A percentile compares a stretch with the other conserved stretches of the same genome.
These are phyloP conservation scores for Tricholoma saponaceum DNA, from an alignment of 768 basidiomycete species.

Conservation along the genomic window DNA sequence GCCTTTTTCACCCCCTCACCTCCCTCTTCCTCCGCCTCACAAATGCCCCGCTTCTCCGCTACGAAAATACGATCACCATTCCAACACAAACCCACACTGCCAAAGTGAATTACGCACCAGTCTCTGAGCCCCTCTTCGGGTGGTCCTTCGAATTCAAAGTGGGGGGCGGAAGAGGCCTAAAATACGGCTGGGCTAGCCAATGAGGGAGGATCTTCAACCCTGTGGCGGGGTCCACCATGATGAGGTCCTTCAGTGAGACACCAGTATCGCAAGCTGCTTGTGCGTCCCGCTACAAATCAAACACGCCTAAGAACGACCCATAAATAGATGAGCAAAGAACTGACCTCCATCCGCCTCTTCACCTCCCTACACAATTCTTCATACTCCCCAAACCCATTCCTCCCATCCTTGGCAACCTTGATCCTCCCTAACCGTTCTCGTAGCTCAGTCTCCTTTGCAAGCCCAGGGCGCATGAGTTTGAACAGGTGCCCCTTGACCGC, in stretches of 20 bases:
- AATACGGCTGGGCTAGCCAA: slow-evolving; percentile 62
- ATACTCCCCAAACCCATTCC: slow-evolving; percentile 38
- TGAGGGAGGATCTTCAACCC: slow-evolving; percentile 36
- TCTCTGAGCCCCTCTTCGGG: not conserved
- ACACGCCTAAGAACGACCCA: slow-evolving; percentile 7
- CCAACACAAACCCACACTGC: not conserved
- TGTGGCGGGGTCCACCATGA: slow-evolving; percentile 28
- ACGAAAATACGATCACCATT: no score
- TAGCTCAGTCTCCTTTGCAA: slow-evolving; percentile 62
- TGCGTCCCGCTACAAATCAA: slow-evolving; percentile 41
- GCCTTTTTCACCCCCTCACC: not conserved
- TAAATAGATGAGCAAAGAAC: slow-evolving; percentile 3
- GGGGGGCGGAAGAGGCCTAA: slow-evolving; percentile 36
- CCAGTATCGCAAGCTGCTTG: slow-evolving; percentile 20
- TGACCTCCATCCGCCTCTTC: slow-evolving; percentile 48
- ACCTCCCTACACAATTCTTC: slow-evolving; percentile 55
- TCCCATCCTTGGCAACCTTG: slow-evolving; percentile 19
- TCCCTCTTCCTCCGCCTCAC: not conserved
- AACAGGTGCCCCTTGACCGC: slow-evolving; percentile 93
- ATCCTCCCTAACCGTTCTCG: slow-evolving; percentile 66
- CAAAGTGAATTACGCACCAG: not conserved
- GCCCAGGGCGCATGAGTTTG: slow-evolving; percentile 81
- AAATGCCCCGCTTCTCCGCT: not conserved
- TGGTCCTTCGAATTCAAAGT: not conserved
- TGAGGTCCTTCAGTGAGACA: slow-evolving; percentile 28